Conservation (phyloP, 139 green algal genomes). For the Zygnema circumcarinatum region DNA sequence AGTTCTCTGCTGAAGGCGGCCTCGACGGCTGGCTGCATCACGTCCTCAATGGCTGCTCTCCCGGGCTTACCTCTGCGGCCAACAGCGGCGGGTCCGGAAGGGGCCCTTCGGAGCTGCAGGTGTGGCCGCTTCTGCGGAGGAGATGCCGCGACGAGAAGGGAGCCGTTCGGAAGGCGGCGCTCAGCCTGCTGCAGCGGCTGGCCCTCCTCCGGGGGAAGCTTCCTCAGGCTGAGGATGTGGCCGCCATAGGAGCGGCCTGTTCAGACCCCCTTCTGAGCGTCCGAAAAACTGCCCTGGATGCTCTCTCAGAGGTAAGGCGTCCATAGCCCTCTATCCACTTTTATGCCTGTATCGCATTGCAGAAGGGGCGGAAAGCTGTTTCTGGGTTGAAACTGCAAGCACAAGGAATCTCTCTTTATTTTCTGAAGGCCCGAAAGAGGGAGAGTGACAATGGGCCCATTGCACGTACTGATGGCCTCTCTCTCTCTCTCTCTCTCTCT, state of each 20-base stretch:
- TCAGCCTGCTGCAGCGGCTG: neutral
- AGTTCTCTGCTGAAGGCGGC: neutral
- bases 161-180: slow-evolving; percentile 20
- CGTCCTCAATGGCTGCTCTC: neutral
- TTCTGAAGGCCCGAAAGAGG: no score
- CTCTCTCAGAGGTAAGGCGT: slow-evolving; percentile 12
- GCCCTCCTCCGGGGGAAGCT: neutral
- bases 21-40: neutral
- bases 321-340: neutral
- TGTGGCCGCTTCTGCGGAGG: slow-evolving; percentile 8
- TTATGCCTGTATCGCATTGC: no score
- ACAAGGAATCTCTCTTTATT: no score
- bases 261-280: slow-evolving; percentile 22
- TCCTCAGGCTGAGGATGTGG: neutral
- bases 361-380: no score
- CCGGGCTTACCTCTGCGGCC: no score
- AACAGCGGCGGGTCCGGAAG: neutral
- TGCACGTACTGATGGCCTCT: no score
- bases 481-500: no score
- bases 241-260: slow-evolving; percentile 11
- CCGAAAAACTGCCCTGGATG: slow-evolving; percentile 1
- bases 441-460: no score
- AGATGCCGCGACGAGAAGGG: slow-evolving; percentile 28
- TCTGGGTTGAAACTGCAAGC: no score
- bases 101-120: neutral